Conservation (phyloP, 2,329 filamentous ascomycete species). For the Talaromyces sp. region DNA sequence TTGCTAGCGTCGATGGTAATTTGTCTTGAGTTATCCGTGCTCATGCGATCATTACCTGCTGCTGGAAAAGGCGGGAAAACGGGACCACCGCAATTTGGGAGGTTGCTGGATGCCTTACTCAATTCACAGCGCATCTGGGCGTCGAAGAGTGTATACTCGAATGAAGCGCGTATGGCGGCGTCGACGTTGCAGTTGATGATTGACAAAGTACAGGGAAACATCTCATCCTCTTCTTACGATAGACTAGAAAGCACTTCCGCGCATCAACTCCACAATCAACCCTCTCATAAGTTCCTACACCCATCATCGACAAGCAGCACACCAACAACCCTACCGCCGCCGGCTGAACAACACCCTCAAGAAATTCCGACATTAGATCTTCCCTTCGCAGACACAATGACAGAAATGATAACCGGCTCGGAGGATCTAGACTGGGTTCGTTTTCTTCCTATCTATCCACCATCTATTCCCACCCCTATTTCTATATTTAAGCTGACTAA, state of each 20-base stretch:
- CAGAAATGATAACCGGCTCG: conserved; percentile 23
- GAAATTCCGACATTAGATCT: neutral
- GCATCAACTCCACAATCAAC: neutral
- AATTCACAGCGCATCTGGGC: conserved; percentile 21
- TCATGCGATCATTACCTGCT: conserved; percentile 2
- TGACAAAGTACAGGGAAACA: conserved; percentile 18
- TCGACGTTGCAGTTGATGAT: conserved; percentile 22
- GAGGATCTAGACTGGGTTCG: conserved; percentile 23
- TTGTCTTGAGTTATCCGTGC: conserved; percentile 40
- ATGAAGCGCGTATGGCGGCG: conserved; percentile 20
- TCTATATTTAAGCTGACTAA: neutral
- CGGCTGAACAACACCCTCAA: too few relatives aligned
- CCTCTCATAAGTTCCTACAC: too few relatives aligned
- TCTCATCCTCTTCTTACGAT: neutral
- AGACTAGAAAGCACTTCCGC: neutral
- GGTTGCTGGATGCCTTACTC: conserved; percentile 16
- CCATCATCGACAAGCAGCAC: too few relatives aligned
- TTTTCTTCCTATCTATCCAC: too few relatives aligned
- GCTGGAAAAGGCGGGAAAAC: neutral
- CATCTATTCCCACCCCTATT: too few relatives aligned
- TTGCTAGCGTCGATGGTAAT: conserved; percentile 58
- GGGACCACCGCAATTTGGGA: neutral
- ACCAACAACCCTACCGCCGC: neutral
- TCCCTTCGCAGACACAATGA: conserved; percentile 21
- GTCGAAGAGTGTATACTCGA: conserved; percentile 10